Percentiles rank a stretch among this genome's conserved stretches.
Evolutionary conservation across 1,284 basidiomycete genomes (phyloP).

Genomic region (Athelia psychrophila): DNA sequence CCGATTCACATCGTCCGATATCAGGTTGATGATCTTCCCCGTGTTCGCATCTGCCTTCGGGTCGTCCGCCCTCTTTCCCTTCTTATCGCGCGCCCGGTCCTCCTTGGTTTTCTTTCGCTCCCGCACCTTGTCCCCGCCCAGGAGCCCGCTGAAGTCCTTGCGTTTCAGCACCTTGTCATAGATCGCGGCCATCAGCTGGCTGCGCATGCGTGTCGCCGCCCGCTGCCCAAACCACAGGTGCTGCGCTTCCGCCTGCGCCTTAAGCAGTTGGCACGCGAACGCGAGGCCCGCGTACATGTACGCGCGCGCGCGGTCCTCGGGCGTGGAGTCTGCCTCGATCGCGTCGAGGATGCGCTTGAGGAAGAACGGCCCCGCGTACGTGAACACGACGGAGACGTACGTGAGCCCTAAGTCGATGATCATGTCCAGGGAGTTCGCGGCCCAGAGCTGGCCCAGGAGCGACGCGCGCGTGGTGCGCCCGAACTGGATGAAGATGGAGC

Average conservation of each 20-base stretch:
- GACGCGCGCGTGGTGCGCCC: slow-evolving; percentile 14
- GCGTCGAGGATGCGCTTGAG: slow-evolving; percentile 56
- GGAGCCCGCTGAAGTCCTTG: slow-evolving; percentile 80
- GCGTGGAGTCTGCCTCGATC: slow-evolving; percentile 33
- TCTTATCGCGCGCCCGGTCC: neutral
- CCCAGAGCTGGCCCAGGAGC: slow-evolving; percentile 62
- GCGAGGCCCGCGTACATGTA: slow-evolving; percentile 73
- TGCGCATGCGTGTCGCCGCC: slow-evolving; percentile 64
- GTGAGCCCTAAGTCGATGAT: slow-evolving; percentile 67
- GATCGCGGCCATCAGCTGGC: slow-evolving; percentile 77
- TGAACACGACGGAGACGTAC: slow-evolving; percentile 60
- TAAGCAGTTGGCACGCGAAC: slow-evolving; percentile 54
- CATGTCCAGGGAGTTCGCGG: slow-evolving; percentile 73
- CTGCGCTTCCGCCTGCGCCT: slow-evolving; percentile 27
- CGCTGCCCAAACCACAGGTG: slow-evolving; percentile 80
- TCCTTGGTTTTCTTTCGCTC: slow-evolving; percentile 15
- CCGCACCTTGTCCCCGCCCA: slow-evolving; percentile 45
- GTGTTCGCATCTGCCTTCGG: slow-evolving; percentile 70
- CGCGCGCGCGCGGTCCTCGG: slow-evolving; percentile 51
- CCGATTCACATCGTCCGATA: slow-evolving; percentile 67
- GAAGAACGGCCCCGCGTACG: slow-evolving; percentile 69
- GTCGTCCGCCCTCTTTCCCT: slow-evolving; percentile 40
- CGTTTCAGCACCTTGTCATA: slow-evolving; percentile 90
- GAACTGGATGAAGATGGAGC: neutral
- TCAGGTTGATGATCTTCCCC: slow-evolving; percentile 78